Evolutionary conservation across 2,329 filamentous ascomycete genomes (phyloP), one percentile per base, ranked within the genome.

Genomic region (Orbilia blumenaviensis): DNA sequence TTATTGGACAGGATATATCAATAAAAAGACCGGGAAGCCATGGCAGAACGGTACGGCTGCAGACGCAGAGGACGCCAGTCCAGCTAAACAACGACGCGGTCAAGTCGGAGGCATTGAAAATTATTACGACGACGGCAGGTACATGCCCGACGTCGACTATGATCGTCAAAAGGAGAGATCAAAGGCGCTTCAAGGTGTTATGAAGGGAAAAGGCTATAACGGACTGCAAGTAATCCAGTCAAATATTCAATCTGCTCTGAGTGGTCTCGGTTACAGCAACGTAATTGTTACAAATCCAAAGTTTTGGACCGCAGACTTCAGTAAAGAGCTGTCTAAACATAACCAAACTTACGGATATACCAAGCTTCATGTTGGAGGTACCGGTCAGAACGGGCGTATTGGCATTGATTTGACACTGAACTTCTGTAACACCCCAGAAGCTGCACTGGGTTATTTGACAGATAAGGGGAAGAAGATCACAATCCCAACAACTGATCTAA

Each of bases 81-180:
- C 27, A 18, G 5, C 36, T 27, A 21, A 61, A 12, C n/a, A 42
- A 27, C 56, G 56, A 25, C 56, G 56, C 21, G 56, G 38, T 21
- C 56, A 61, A 5, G 42, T 61, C 18, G 56, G 56, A 9, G 56
- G 56, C 38, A 61, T 61, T 42, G 34, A 3, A 29, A 23, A 42
- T 38, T 61, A 38, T 25, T 60, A 29, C 16, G 56, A 61, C 18
- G 29, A 21, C 56, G 56, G 56, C 23, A 61, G 34, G 16, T 44
- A 61, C 38, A 61, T 44, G 56, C n/a, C n/a, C n/a, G n/a, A n/a
- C n/a, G 36, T 32, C 6, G 9, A 21, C 4, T 54, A 54, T 18
- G 41, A 44, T 18, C 25, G 48, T 12, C 10, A 29, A 54, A 3
- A n/a, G 41, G 6, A 27, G 3, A 29, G 29, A 29, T 4, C 9